Evolutionary conservation across 768 basidiomycete species (phyloP).

Genomic region (Russula abietina): DNA sequence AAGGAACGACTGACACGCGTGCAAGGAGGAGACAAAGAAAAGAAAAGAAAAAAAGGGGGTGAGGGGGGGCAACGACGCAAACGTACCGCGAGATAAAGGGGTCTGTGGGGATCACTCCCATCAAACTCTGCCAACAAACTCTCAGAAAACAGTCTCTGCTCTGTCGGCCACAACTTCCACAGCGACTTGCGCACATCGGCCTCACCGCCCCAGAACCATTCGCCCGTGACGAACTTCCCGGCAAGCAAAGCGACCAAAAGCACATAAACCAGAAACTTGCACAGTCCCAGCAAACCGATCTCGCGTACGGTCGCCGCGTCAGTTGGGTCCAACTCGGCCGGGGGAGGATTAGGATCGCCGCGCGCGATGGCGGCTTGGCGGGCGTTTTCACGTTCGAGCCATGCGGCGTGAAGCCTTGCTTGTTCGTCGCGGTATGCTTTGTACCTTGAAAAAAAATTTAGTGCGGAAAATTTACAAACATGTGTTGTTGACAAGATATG

Average conservation of each 20-base stretch:
- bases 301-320: slow-evolving; percentile 69
- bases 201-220: slow-evolving; percentile 68
- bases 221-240: slow-evolving; percentile 84
- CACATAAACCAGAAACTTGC: slow-evolving; percentile 62
- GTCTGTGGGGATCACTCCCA: slow-evolving; percentile 56
- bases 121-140: slow-evolving; percentile 58
- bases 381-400: slow-evolving; percentile 63
- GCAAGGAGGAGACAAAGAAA: neutral
- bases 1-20: neutral
- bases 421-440: slow-evolving; percentile 59
- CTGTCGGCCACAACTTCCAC: slow-evolving; percentile 55
- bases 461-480: neutral
- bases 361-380: slow-evolving; percentile 66
- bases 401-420: slow-evolving; percentile 54
- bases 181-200: slow-evolving; percentile 29
- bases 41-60: too few species aligned
- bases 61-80: neutral
- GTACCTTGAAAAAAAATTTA: slow-evolving; percentile 40
- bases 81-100: slow-evolving; percentile 80
- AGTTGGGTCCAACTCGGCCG: slow-evolving; percentile 69
- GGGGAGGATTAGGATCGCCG: slow-evolving; percentile 62
- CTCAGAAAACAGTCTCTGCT: slow-evolving; percentile 73
- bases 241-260: slow-evolving; percentile 50
- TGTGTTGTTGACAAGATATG: neutral
- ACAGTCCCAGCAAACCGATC: slow-evolving; percentile 55